These are phyloP conservation scores for Dalbergia oliveri DNA, from an alignment of 306 rosid species.

Conservation along the genomic window DNA sequence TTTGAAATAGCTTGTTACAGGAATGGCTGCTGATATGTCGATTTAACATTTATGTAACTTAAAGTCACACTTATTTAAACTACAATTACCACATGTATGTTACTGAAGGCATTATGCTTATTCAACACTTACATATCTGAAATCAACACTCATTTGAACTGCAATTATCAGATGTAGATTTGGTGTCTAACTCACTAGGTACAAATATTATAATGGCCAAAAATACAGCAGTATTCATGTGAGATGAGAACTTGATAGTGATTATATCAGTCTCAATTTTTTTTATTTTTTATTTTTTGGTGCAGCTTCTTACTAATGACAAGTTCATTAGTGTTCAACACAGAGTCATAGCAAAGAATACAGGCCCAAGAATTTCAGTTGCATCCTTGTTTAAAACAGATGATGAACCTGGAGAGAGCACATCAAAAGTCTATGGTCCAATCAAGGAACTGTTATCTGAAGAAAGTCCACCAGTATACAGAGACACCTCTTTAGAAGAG, in stretches of 20 bases:
- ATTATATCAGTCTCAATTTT: not conserved
- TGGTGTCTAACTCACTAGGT: too few relatives aligned
- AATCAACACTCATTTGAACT: too few relatives aligned
- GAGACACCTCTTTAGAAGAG: slow-evolving; percentile 45
- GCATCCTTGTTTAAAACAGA: slow-evolving; percentile 34
- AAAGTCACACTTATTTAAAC: too few relatives aligned
- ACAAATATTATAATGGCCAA: not conserved
- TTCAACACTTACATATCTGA: too few relatives aligned
- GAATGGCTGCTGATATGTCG: too few relatives aligned
- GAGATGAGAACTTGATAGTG: not conserved
- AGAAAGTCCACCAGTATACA: slow-evolving; percentile 57
- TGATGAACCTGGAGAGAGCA: not conserved
- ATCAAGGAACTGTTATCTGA: slow-evolving; percentile 63
- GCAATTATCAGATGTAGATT: too few relatives aligned
- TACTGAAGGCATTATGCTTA: too few relatives aligned
- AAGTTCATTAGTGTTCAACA: slow-evolving; percentile 44
- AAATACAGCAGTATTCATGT: not conserved
- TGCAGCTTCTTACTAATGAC: slow-evolving; percentile 46
- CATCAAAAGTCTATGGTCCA: slow-evolving; percentile 50
- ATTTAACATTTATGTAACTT: too few relatives aligned
- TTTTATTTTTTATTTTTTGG: not conserved
- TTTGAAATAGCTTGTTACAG: too few relatives aligned
- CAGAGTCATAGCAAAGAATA: slow-evolving; percentile 43
- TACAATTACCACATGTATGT: too few relatives aligned
- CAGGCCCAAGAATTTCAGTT: slow-evolving; percentile 45